phyloP scores from a whole-genome alignment of 805 yeast genomes.

The Kazachstania martiniae region DNA sequence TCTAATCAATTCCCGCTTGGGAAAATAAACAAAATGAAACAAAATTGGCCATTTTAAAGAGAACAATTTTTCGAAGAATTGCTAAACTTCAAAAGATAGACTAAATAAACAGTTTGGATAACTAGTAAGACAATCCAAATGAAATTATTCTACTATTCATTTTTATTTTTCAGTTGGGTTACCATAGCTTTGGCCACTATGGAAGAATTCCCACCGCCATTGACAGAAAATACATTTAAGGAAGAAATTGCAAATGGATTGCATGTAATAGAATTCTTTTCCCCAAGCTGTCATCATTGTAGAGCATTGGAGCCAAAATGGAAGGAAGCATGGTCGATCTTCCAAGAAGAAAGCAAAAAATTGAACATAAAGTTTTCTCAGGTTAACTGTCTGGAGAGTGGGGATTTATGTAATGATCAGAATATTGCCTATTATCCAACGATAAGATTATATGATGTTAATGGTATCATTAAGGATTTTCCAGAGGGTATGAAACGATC shows the following conservation, averaged over 20 bases:
- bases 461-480: constrained; percentile 35
- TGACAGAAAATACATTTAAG: constrained; percentile 44
- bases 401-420: constrained; percentile 72
- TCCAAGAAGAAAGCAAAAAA: constrained; percentile 34
- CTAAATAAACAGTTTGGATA: no score
- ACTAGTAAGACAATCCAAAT: no score
- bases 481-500: constrained; percentile 39
- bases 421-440: constrained; percentile 58
- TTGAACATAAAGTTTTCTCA: constrained; percentile 48
- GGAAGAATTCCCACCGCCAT: constrained; percentile 35
- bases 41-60: no score
- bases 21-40: no score
- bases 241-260: constrained; percentile 38
- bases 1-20: no score
- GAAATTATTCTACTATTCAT: background rate
- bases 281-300: constrained; percentile 88
- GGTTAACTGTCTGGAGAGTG: constrained; percentile 78
- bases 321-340: constrained; percentile 50
- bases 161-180: background rate
- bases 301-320: constrained; percentile 69
- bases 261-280: constrained; percentile 77
- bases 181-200: constrained; percentile 1
- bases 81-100: no score
- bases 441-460: constrained; percentile 57
- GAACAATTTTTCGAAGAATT: no score